Base-by-base conservation (phyloP, 495 filamentous ascomycete genomes). In the Xylaria sp. region DNA sequence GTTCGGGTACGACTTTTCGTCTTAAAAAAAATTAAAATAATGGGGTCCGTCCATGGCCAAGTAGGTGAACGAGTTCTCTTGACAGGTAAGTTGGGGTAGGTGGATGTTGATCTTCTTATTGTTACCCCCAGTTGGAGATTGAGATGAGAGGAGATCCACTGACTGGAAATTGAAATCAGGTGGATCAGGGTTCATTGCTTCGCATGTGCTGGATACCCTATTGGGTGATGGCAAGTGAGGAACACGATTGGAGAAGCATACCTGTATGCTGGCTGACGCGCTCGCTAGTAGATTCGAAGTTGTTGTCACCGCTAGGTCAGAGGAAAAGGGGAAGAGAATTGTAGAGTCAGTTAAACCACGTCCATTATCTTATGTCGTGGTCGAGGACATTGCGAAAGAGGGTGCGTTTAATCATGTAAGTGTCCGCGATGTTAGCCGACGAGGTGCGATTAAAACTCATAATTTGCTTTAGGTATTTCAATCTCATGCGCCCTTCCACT, bases 151-250 rank as follows among this genome's bases (percentile, higher is more conserved):
- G 31, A 40, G 24, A 17, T 29, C 43, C 52, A 21, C 69, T 71
- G 26, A 71, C 41, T 65, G 1, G 24, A 15, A 9, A 33, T 63
- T 14, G 3, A 37, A 26, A 53, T 19, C 24, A 82, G 82, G 82
- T 1, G 82, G 82, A 0, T 81, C 76, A 9, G 82, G 82, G 58
- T 83, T 83, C 68, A 78, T 83, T 31, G 82, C 82, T 61, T 82
- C 81, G 0, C 82, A 83, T 46, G 75, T 83, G 31, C 72, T 83
- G 1, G 77, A 82, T 57, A 62, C 52, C 17, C 71, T 83, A 9
- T 70, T 82, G 2, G 74, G 78, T 17, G 69, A 77, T 7, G 78
- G 33, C 19, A 59, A 76, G 79, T 80, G 63, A 41, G 67, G 19
- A 68, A 17, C 46, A 3, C 29, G 21, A 24, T 21, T 35, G 35